Conservation (phyloP, 306 rosid genomes). For the Betula pendula region DNA sequence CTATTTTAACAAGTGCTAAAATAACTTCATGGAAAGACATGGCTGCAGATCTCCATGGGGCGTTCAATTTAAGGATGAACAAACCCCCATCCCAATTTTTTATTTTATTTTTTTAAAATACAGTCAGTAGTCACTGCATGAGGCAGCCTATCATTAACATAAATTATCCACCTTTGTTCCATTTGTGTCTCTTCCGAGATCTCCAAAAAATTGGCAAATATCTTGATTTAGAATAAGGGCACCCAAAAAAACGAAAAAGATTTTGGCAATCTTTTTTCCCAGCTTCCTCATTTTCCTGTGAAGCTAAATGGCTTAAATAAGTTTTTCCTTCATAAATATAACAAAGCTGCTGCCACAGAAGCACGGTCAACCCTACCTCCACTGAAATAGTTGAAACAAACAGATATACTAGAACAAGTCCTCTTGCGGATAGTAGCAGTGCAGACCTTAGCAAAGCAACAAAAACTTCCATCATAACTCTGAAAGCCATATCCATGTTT, state of each 20-base stretch:
- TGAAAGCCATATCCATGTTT: constrained; percentile 31
- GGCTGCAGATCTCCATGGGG: not conserved
- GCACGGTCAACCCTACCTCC: constrained; percentile 66
- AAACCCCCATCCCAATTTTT: not conserved
- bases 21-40: not conserved
- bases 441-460: constrained; percentile 59
- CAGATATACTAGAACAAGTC: constrained; percentile 70
- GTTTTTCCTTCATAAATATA: constrained; percentile 78
- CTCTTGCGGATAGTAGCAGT: constrained; percentile 63
- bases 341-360: constrained; percentile 92
- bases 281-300: constrained; percentile 40
- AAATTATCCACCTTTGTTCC: constrained; percentile 22
- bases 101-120: no score
- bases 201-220: constrained; percentile 51
- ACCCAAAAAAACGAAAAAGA: constrained; percentile 68
- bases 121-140: not conserved
- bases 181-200: constrained; percentile 55
- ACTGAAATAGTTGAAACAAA: constrained; percentile 72
- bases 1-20: not conserved
- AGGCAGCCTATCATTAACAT: constrained; percentile 18
- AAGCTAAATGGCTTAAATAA: constrained; percentile 57
- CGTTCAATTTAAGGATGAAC: not conserved
- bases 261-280: constrained; percentile 80
- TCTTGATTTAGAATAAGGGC: constrained; percentile 54
- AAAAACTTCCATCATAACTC: constrained; percentile 36